Evolutionary conservation across 2,329 filamentous ascomycete species (phyloP), one percentile per base, ranked within the genome.

Genomic region (Colletotrichum sp.): DNA sequence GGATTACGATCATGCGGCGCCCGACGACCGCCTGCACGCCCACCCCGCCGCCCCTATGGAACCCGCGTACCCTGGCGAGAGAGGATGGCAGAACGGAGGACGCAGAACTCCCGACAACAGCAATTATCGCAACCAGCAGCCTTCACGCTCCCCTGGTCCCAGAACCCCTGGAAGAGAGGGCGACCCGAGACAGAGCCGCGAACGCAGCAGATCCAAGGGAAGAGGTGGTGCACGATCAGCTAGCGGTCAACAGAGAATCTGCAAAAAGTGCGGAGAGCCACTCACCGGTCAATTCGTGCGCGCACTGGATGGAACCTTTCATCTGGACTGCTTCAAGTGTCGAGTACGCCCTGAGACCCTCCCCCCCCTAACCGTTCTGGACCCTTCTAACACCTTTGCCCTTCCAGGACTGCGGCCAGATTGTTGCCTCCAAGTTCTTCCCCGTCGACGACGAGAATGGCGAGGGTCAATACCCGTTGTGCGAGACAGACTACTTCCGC

Each of bases 351-450:
- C 39, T 52, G 34, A 64, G 61, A 60, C 32, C 21, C 32, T 21
- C 24, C 30, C 24, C 36, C 36, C 59, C 43, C 39, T 48, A 43
- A n/a, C 14, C 66, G 79, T 79, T 32, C 60, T 32, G 26, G 32
- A 34, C 63, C 26, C 75, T 59, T 48, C 76, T 77, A 71, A 77
- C 48, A 30, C 30, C 7, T 18, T 43, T 63, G 21, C 74, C 75
- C 55, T 71, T 66, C 59, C 83, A 99, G 96, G 97, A 99, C 84
- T 99, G 97, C 82, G 95, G 95, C 79, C 94, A 98, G 84, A 98
- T 99, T 76, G 97, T 99, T 48, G 97, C 97, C 57, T 98, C 96
- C 68, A 99, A 99, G 82, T 99, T 99, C 90, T 99, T 99, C 85
- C 97, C 97, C 2, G 95, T 98, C 9, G 96, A 98, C 79, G 95